Evolutionary conservation across 2,329 filamentous ascomycete species (phyloP).

Genomic region (Chaetomiaceae sp.): DNA sequence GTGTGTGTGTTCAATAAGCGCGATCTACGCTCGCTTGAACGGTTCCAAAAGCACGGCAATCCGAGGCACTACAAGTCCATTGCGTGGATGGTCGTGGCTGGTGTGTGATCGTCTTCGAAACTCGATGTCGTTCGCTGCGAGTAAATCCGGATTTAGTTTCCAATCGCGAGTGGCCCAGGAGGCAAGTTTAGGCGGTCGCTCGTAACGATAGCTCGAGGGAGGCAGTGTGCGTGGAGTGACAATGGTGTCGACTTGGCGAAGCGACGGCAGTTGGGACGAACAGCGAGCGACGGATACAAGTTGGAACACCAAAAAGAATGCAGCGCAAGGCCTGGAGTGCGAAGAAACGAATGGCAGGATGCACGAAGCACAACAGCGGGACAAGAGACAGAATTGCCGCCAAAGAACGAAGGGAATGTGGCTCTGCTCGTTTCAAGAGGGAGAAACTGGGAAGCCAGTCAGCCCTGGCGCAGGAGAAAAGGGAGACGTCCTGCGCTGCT

Average conservation of each 20-base stretch:
- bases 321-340: too few species aligned
- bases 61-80: constrained; percentile 19
- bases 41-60: background rate
- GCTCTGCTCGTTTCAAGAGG: constrained; percentile 13
- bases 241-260: background rate
- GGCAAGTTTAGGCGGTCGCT: background rate
- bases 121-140: constrained; percentile 1
- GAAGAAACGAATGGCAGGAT: constrained; percentile 1
- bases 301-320: too few species aligned
- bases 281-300: too few species aligned
- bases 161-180: background rate
- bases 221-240: background rate
- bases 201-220: background rate
- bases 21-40: constrained; percentile 4
- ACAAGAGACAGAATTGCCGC: background rate
- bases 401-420: constrained; percentile 12
- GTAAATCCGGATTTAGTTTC: background rate
- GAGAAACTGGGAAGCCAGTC: constrained; percentile 16
- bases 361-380: background rate
- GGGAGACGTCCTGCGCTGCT: background rate
- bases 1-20: constrained; percentile 4
- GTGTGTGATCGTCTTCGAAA: constrained; percentile 22
- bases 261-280: background rate
- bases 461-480: constrained; percentile 3
- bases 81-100: constrained; percentile 8